Conservation (phyloP, 352 stramenopile genomes). For the Thalassiosira livingstoniorum region DNA sequence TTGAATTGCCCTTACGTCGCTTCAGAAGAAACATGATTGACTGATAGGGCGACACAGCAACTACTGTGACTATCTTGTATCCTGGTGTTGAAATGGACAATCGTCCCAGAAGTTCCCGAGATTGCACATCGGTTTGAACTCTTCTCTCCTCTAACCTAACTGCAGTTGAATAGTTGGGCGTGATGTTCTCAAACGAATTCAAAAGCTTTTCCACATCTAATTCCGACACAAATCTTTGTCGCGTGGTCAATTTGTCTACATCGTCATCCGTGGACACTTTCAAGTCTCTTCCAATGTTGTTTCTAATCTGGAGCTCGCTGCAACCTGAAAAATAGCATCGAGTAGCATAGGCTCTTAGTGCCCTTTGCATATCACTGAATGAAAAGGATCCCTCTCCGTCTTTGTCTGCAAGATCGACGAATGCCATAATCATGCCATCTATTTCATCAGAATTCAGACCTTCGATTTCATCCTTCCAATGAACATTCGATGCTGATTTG, state of each 20-base stretch:
- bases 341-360: slow-evolving; percentile 10
- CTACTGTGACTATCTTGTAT: slow-evolving; percentile 45
- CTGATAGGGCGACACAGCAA: slow-evolving; percentile 49
- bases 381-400: slow-evolving; percentile 27
- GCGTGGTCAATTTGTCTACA: slow-evolving; percentile 11
- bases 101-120: not conserved
- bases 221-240: slow-evolving; percentile 34
- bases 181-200: slow-evolving; percentile 21
- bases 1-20: slow-evolving; percentile 26
- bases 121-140: not conserved
- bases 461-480: slow-evolving; percentile 34
- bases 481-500: slow-evolving; percentile 7
- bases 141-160: slow-evolving; percentile 14
- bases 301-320: slow-evolving; percentile 31
- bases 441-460: slow-evolving; percentile 15
- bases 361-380: slow-evolving; percentile 6
- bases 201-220: slow-evolving; percentile 25
- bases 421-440: slow-evolving; percentile 18
- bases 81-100: not conserved
- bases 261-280: slow-evolving; percentile 19
- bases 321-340: slow-evolving; percentile 38
- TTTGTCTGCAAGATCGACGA: slow-evolving; percentile 1
- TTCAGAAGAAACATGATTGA: slow-evolving; percentile 52
- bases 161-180: slow-evolving; percentile 12
- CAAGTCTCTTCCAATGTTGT: slow-evolving; percentile 29